phyloP scores from a whole-genome alignment of 805 yeast genomes.

The Pichia gijzeniarum region DNA sequence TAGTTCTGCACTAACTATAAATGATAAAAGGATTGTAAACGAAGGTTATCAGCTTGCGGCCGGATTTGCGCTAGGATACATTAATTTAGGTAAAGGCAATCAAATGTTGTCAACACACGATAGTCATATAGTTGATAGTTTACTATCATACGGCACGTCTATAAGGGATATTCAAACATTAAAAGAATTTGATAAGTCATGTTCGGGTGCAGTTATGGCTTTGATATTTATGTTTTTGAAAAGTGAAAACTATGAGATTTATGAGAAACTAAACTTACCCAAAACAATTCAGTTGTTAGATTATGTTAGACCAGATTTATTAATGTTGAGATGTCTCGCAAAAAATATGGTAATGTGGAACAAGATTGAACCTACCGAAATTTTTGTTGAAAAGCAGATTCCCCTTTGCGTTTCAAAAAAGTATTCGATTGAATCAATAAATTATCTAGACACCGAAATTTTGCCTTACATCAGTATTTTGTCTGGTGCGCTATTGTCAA shows the following conservation, averaged over 20 bases:
- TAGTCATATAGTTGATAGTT: slow-evolving; percentile 53
- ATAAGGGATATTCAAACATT: slow-evolving; percentile 58
- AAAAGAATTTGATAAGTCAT: slow-evolving; percentile 53
- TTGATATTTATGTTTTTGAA: slow-evolving; percentile 66
- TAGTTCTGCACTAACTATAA: slow-evolving; percentile 43
- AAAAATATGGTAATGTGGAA: slow-evolving; percentile 70
- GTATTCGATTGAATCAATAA: slow-evolving; percentile 24
- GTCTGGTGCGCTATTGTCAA: slow-evolving; percentile 68
- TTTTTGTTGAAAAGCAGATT: slow-evolving; percentile 54
- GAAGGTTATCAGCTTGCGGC: slow-evolving; percentile 85
- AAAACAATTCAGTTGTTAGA: slow-evolving; percentile 50
- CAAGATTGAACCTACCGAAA: slow-evolving; percentile 37
- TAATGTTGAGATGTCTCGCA: slow-evolving; percentile 59
- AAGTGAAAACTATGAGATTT: slow-evolving; percentile 54
- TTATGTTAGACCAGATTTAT: slow-evolving; percentile 73
- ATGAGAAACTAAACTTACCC: slow-evolving; percentile 57
- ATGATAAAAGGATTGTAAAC: slow-evolving; percentile 51
- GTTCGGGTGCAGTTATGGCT: slow-evolving; percentile 73
- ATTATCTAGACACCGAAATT: slow-evolving; percentile 49
- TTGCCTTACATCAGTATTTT: slow-evolving; percentile 56
- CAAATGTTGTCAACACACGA: slow-evolving; percentile 46
- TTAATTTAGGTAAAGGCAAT: slow-evolving; percentile 73
- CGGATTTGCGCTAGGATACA: slow-evolving; percentile 81
- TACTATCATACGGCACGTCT: slow-evolving; percentile 52
- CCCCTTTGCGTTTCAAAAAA: slow-evolving; percentile 39